Evolutionary conservation across 805 yeast genomes (phyloP).

Genomic region (Candida multigemmis): DNA sequence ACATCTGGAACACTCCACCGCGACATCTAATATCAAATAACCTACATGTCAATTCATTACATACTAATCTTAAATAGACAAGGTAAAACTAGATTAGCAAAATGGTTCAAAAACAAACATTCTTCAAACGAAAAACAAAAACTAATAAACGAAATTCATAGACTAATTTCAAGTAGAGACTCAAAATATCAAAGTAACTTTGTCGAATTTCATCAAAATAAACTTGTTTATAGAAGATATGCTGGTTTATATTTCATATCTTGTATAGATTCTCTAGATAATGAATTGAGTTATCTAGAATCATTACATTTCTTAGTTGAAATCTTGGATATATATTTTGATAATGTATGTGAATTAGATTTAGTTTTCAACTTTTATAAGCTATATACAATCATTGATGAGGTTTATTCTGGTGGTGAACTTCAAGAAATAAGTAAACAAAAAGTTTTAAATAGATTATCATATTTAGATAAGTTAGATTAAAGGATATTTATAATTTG

Average conservation of each 20-base stretch:
- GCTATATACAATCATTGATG: constrained; percentile 76
- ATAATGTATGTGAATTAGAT: constrained; percentile 90
- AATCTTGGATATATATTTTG: constrained; percentile 74
- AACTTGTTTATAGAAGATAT: constrained; percentile 78
- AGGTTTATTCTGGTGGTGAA: constrained; percentile 85
- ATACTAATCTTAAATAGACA: constrained; percentile 81
- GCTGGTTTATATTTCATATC: constrained; percentile 89
- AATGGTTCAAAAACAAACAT: constrained; percentile 50
- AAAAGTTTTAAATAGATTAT: constrained; percentile 54
- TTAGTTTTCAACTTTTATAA: constrained; percentile 86
- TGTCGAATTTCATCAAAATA: constrained; percentile 50
- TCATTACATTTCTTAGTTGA: constrained; percentile 85
- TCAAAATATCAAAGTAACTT: constrained; percentile 77
- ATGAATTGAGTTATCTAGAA: constrained; percentile 76
- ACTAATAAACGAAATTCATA: constrained; percentile 58
- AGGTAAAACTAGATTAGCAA: constrained; percentile 82
- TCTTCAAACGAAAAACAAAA: constrained; percentile 20
- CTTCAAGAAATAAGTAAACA: constrained; percentile 76
- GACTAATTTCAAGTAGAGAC: constrained; percentile 74
- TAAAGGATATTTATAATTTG: constrained; percentile 12
- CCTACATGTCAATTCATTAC: constrained; percentile 69
- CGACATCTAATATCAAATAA: no score
- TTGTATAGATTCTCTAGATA: constrained; percentile 71
- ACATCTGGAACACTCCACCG: no score
- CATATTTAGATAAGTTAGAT: constrained; percentile 54